Percentiles rank a stretch among this genome's conserved stretches.
These are phyloP conservation scores for Ophiostoma fasciatum DNA, from an alignment of 2,329 filamentous ascomycete species.

Conservation along the genomic window DNA sequence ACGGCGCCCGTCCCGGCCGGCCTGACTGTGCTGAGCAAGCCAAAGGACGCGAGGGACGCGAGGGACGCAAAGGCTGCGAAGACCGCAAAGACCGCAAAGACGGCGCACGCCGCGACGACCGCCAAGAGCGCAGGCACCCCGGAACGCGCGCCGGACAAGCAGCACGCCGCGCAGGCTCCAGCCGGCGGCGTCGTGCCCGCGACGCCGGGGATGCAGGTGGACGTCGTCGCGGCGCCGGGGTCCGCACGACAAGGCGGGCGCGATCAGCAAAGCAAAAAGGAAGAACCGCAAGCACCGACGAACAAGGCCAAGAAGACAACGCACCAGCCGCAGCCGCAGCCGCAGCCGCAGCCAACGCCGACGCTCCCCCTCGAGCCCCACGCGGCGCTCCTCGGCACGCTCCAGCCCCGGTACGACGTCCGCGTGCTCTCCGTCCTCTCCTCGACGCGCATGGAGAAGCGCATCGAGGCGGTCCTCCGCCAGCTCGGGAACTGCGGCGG, in stretches of 20 bases:
- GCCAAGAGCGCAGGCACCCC: no score
- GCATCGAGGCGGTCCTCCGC: constrained; percentile 28
- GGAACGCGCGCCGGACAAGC: no score
- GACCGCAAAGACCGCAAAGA: not conserved
- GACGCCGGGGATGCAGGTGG: constrained; percentile 3
- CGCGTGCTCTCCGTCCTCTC: constrained; percentile 40
- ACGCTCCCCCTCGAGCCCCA: constrained; percentile 22
- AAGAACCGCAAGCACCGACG: no score
- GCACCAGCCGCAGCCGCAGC: constrained; percentile 16
- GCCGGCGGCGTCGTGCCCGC: constrained; percentile 1
- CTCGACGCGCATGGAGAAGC: constrained; percentile 43
- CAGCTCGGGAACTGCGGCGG: constrained; percentile 30
- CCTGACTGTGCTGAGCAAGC: not conserved
- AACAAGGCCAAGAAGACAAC: constrained; percentile 8
- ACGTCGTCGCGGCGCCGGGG: not conserved
- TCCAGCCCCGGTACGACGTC: constrained; percentile 33
- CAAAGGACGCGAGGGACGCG: no score
- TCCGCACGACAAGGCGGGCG: no score
- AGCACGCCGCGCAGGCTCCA: no score
- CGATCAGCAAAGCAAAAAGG: not conserved
- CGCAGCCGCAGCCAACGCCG: constrained; percentile 15
- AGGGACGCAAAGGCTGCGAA: no score
- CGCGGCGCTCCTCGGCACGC: constrained; percentile 26
- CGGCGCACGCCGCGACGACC: not conserved
- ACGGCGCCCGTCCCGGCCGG: not conserved